A percentile compares a stretch with the other conserved stretches of the same genome.
phyloP scores from a whole-genome alignment of 2,329 filamentous ascomycete species.

The Chaetothyriales sp. region DNA sequence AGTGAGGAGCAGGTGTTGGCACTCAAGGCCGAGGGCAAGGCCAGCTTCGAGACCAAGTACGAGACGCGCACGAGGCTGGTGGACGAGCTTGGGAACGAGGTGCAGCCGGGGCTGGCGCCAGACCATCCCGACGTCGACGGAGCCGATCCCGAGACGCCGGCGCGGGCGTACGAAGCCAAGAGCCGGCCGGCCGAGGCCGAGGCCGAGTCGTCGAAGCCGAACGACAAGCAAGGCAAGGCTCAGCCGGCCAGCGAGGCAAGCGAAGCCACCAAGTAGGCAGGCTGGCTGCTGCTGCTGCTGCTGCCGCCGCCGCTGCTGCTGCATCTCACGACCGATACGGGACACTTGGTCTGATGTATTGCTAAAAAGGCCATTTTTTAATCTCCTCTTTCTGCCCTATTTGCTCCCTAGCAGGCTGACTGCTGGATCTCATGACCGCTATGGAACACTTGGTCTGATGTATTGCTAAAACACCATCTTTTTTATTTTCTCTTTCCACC shows the following conservation, averaged over 20 bases:
- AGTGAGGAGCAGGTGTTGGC: conserved; percentile 69
- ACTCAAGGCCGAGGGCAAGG: conserved; percentile 62
- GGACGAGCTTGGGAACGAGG: conserved; percentile 65
- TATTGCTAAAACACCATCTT: too few species aligned
- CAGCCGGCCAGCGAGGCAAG: conserved; percentile 36
- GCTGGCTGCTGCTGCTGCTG: too few species aligned
- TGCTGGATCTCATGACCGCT: too few species aligned
- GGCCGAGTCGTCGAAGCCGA: conserved; percentile 24
- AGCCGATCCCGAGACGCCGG: conserved; percentile 41
- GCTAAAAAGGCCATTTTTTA: too few species aligned
- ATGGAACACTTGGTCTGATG: too few species aligned
- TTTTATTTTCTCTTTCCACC: too few species aligned
- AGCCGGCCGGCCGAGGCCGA: conserved; percentile 21
- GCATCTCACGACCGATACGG: conserved; percentile 1
- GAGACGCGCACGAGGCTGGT: conserved; percentile 84
- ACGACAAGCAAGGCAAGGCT: conserved; percentile 26
- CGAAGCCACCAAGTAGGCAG: conserved; percentile 32
- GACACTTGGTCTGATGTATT: too few species aligned
- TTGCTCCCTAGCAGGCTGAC: too few species aligned
- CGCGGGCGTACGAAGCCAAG: conserved; percentile 26
- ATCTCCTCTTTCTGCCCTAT: too few species aligned
- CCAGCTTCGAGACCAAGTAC: conserved; percentile 89
- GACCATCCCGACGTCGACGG: conserved; percentile 46
- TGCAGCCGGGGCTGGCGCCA: conserved; percentile 38
- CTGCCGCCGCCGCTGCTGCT: too few species aligned